phyloP scores from a whole-genome alignment of 2,329 filamentous ascomycete species.

The Emergomyces orientalis region DNA sequence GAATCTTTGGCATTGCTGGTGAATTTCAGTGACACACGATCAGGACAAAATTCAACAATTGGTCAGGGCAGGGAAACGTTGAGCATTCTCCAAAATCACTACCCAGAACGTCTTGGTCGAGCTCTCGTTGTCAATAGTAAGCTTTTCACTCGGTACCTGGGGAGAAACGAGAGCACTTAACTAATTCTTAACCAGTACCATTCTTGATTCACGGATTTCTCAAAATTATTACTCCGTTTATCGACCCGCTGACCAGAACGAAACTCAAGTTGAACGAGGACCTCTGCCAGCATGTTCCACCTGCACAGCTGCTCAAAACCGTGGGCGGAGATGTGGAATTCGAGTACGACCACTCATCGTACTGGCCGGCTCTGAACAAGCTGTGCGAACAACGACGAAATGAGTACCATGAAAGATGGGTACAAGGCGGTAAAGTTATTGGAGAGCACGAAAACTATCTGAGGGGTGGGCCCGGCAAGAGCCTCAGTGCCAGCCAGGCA shows the following conservation, averaged over 20 bases:
- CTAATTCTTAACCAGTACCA: slow-evolving; percentile 51
- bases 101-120: slow-evolving; percentile 81
- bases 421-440: slow-evolving; percentile 65
- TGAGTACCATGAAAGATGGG: slow-evolving; percentile 61
- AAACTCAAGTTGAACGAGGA: slow-evolving; percentile 99
- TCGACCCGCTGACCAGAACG: slow-evolving; percentile 84
- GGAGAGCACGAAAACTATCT: slow-evolving; percentile 85
- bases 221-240: slow-evolving; percentile 91
- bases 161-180: not conserved
- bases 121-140: slow-evolving; percentile 82
- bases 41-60: slow-evolving; percentile 65
- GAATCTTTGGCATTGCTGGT: slow-evolving; percentile 82
- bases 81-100: slow-evolving; percentile 87
- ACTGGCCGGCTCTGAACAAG: slow-evolving; percentile 78
- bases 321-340: slow-evolving; percentile 76
- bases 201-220: slow-evolving; percentile 92
- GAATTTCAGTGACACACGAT: slow-evolving; percentile 77
- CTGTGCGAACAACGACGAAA: slow-evolving; percentile 58
- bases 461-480: slow-evolving; percentile 51
- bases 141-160: slow-evolving; percentile 20
- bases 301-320: slow-evolving; percentile 70
- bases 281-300: slow-evolving; percentile 69
- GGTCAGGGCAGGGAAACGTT: slow-evolving; percentile 74
- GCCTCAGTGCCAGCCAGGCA: slow-evolving; percentile 27
- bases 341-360: slow-evolving; percentile 76